These are phyloP conservation scores for Fraxinus anomala DNA, from an alignment of 257 asterid genomes.

Conservation along the genomic window DNA sequence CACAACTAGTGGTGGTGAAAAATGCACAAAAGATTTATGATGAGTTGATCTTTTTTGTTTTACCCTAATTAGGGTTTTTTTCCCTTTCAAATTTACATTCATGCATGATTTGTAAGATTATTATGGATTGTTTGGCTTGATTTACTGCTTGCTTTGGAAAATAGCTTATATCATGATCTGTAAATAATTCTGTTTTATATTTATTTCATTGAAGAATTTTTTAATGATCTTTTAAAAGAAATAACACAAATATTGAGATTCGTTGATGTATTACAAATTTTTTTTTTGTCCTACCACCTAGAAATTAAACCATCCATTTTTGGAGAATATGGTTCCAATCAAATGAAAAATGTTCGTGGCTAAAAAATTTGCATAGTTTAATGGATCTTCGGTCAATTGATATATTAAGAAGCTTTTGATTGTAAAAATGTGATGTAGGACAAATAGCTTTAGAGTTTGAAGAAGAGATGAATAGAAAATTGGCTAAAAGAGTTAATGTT, in stretches of 20 bases:
- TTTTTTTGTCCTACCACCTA: no score
- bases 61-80: background rate
- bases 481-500: no score
- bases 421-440: no score
- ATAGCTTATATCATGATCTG: background rate
- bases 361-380: no score
- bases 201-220: background rate
- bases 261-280: no score
- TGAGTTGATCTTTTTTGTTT: background rate
- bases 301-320: no score
- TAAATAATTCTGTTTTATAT: background rate
- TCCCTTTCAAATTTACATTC: background rate
- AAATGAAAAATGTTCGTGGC: no score
- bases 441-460: no score
- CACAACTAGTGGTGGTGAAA: background rate
- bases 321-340: no score
- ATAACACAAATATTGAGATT: background rate
- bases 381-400: no score
- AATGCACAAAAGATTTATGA: conserved; percentile 3
- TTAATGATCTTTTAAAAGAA: background rate
- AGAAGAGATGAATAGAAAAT: no score
- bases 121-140: background rate
- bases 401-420: no score
- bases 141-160: background rate
- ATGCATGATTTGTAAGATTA: background rate